Evolutionary conservation across 805 yeast genomes (phyloP).

Genomic region (Candida piceae): DNA sequence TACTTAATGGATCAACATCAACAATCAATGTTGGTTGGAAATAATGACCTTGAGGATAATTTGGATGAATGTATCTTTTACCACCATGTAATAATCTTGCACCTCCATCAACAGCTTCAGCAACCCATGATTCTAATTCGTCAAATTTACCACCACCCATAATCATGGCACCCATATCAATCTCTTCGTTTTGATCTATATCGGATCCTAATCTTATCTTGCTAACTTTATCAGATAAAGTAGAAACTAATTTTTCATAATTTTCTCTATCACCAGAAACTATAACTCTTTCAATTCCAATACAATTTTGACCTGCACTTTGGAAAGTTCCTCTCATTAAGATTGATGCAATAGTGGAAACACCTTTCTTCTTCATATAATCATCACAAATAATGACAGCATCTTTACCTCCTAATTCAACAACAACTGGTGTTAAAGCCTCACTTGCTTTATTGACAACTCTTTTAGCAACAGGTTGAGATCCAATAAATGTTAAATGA

Average conservation of each 20-base stretch:
- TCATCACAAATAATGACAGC: slow-evolving; percentile 85
- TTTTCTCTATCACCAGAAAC: slow-evolving; percentile 56
- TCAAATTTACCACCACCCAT: slow-evolving; percentile 66
- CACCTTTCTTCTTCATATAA: slow-evolving; percentile 43
- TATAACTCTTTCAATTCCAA: slow-evolving; percentile 92
- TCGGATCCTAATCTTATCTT: slow-evolving; percentile 79
- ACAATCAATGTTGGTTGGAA: slow-evolving; percentile 85
- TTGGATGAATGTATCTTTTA: slow-evolving; percentile 73
- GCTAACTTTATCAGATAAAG: slow-evolving; percentile 53
- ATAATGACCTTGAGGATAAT: slow-evolving; percentile 92
- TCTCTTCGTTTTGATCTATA: slow-evolving; percentile 82
- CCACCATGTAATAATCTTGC: slow-evolving; percentile 84
- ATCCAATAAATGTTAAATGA: slow-evolving; percentile 94
- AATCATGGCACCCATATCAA: slow-evolving; percentile 96
- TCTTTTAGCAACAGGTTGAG: slow-evolving; percentile 88
- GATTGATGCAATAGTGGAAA: slow-evolving; percentile 61
- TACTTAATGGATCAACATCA: slow-evolving; percentile 74
- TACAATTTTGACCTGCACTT: slow-evolving; percentile 96
- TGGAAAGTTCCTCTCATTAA: slow-evolving; percentile 95
- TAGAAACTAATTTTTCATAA: slow-evolving; percentile 57
- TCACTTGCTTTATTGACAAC: slow-evolving; percentile 81
- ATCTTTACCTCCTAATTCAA: slow-evolving; percentile 96
- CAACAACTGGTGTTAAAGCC: slow-evolving; percentile 89
- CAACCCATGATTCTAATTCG: slow-evolving; percentile 57
- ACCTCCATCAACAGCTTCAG: slow-evolving; percentile 74